These are phyloP conservation scores for Fusarium continuum DNA, from an alignment of 2,329 filamentous ascomycete species.

Conservation along the genomic window DNA sequence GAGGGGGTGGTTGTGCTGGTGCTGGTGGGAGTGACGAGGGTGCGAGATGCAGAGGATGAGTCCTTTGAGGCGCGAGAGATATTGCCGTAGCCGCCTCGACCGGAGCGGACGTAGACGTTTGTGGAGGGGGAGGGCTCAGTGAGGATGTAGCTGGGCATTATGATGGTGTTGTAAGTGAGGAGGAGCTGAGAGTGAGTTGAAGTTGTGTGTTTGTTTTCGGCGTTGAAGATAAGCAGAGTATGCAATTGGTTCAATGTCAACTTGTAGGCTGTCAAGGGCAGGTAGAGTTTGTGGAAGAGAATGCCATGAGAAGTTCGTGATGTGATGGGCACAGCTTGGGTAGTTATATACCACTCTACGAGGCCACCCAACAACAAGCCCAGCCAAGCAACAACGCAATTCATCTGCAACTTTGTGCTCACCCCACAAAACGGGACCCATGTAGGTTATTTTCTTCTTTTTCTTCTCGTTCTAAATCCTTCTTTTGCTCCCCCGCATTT, in stretches of 20 bases:
- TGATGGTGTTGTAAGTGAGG: constrained; percentile 24
- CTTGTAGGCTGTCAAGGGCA: not conserved
- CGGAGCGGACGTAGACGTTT: constrained; percentile 56
- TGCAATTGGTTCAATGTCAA: not conserved
- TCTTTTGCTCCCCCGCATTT: constrained; percentile 38
- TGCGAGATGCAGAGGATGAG: constrained; percentile 55
- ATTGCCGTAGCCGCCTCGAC: constrained; percentile 67
- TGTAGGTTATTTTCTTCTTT: not conserved
- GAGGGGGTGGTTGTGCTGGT: constrained; percentile 48
- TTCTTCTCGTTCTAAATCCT: constrained; percentile 1
- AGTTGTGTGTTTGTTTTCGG: constrained; percentile 3
- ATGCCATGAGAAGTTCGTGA: constrained; percentile 21
- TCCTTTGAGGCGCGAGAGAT: constrained; percentile 60
- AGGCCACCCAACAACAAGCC: constrained; percentile 30
- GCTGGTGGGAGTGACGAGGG: constrained; percentile 53
- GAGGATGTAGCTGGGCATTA: constrained; percentile 48
- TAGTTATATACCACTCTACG: constrained; percentile 37
- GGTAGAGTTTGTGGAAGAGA: constrained; percentile 5
- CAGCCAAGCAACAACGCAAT: constrained; percentile 27
- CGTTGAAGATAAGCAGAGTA: not conserved
- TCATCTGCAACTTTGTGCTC: constrained; percentile 23
- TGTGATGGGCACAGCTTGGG: constrained; percentile 31
- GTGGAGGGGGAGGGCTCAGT: constrained; percentile 47
- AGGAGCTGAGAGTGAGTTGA: not conserved
- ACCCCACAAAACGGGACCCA: constrained; percentile 39